phyloP scores from a whole-genome alignment of 1,284 basidiomycete genomes.

The Bondarzewia mesenterica region DNA sequence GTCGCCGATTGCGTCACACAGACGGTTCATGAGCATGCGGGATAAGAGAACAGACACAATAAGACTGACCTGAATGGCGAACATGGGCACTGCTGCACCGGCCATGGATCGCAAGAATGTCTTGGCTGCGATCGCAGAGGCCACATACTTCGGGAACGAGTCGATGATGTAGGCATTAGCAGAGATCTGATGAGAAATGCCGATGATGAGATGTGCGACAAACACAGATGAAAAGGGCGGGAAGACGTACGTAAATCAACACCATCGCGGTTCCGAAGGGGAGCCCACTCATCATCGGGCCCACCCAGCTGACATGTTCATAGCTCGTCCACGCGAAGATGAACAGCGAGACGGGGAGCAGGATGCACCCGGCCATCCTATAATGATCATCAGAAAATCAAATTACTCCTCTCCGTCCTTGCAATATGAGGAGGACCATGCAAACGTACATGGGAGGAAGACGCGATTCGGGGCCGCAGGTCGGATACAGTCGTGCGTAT shows the following conservation, averaged over 20 bases:
- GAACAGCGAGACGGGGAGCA: neutral
- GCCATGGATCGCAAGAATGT: neutral
- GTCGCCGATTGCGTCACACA: conserved; percentile 22
- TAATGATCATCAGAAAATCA: neutral
- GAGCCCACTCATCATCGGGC: neutral
- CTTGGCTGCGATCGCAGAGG: neutral
- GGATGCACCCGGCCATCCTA: neutral
- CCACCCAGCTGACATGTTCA: neutral
- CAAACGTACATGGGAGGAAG: neutral
- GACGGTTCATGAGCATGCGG: neutral
- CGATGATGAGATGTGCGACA: no score
- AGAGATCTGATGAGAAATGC: neutral
- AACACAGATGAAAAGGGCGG: neutral
- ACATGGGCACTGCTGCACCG: neutral
- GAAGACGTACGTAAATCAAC: neutral
- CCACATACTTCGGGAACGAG: neutral
- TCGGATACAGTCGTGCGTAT: neutral
- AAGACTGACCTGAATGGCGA: neutral
- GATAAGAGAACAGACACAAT: no score
- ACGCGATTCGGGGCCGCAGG: neutral
- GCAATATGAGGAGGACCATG: neutral
- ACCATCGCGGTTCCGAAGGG: neutral
- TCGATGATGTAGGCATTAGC: neutral
- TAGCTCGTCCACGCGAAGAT: neutral
- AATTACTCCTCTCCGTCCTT: neutral